Percentiles rank a stretch among this genome's conserved stretches.
phyloP scores from a whole-genome alignment of 495 filamentous ascomycete species.

The Neurospora sp. region DNA sequence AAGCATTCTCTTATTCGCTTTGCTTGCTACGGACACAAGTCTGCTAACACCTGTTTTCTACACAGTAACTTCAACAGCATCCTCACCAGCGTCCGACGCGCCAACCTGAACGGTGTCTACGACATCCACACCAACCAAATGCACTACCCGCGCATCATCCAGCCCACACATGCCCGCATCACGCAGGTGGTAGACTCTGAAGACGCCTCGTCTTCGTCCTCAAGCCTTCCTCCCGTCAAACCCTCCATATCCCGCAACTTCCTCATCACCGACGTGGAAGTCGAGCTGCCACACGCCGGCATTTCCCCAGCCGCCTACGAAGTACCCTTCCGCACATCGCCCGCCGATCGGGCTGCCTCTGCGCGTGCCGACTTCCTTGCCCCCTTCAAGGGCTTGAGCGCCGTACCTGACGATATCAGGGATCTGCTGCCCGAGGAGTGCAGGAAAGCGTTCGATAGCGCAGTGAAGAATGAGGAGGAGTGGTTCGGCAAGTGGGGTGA shows the following conservation, averaged over 20 bases:
- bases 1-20: conserved; percentile 18
- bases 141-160: conserved; percentile 78
- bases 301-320: conserved; percentile 36
- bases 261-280: conserved; percentile 61
- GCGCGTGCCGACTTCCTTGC: conserved; percentile 29
- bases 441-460: conserved; percentile 55
- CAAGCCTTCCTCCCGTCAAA: conserved; percentile 55
- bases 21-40: not conserved
- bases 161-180: conserved; percentile 79
- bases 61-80: conserved; percentile 69
- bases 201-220: conserved; percentile 12
- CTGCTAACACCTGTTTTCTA: conserved; percentile 6
- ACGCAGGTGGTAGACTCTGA: conserved; percentile 46
- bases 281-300: conserved; percentile 44
- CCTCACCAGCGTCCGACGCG: conserved; percentile 51
- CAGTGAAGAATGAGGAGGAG: conserved; percentile 46
- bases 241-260: conserved; percentile 61
- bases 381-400: conserved; percentile 57
- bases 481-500: conserved; percentile 68
- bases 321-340: conserved; percentile 29
- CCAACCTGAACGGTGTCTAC: conserved; percentile 69
- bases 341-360: conserved; percentile 10
- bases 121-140: conserved; percentile 88
- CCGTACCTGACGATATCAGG: conserved; percentile 56
- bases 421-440: conserved; percentile 63